Evolutionary conservation across 192 early-diverging fungal species (phyloP), one percentile per base, ranked within the genome.

Genomic region (Backusella liffmaniae): DNA sequence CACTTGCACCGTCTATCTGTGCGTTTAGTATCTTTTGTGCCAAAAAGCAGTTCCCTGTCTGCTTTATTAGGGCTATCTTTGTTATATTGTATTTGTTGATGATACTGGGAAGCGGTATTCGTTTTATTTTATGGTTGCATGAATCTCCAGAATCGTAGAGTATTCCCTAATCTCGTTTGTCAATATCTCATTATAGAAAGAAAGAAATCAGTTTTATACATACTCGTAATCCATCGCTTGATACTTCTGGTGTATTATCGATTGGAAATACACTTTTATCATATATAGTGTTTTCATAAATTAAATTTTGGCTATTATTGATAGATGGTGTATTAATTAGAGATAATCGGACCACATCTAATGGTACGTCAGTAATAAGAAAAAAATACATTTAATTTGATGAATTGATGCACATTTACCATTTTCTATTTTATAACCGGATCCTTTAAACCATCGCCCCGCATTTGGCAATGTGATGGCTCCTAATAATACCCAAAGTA

Each of bases 1-100:
- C 76, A 30, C 35, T 67, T n/a, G 76, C 76, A 15, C 76, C 76
- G 15, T 77, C 76, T 66, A 51, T 44, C 23, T 77, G 76, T 16
- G 71, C 69, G 21, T 67, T 49, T 37, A 66, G 32, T 13, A 77
- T 23, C 35, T 71, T 77, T 51, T 73, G 56, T 12, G 23, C 66
- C n/a, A 77, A 67, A 41, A 70, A 67, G 29, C 76, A 77, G 30
- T 65, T 41, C 6, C 76, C 76, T 21, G 39, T 39, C 18, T 67
- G 71, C 9, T 62, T 62, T 36, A 71, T 66, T 1, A 77, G 34
- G 1, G 69, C 69, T 18, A 77, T 73, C 30, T 67, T 73, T 49
- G 65, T 59, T 7, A 77, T 8, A 23, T 70, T 70, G 46, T 68
- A 21, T 15, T 26, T 35, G 13, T 36, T 51, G 4, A 32, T 23